phyloP scores from a whole-genome alignment of 768 basidiomycete species.

The Lactarius evosmus region DNA sequence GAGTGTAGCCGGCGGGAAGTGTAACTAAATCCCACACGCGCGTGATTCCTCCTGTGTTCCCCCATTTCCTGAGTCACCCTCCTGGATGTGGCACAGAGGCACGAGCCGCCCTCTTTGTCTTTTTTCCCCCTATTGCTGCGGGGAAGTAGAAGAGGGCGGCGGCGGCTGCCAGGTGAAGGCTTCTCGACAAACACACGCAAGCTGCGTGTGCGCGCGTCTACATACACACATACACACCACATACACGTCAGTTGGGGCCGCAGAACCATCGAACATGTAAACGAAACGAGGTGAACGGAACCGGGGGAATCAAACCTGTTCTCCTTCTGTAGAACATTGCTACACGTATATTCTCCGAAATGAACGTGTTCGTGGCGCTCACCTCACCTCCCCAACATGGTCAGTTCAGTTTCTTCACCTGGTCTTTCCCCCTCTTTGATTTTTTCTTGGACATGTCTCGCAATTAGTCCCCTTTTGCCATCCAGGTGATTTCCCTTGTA shows the following conservation, averaged over 20 bases:
- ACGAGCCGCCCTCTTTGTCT: not conserved
- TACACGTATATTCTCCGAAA: not conserved
- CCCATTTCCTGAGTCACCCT: not conserved
- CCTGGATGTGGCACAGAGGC: not conserved
- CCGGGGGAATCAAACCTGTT: not conserved
- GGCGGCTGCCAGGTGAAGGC: not conserved
- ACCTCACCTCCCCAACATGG: not conserved
- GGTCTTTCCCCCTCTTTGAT: not conserved
- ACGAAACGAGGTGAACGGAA: not conserved
- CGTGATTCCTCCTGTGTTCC: not conserved
- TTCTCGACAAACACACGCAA: not conserved
- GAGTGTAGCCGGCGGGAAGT: not conserved
- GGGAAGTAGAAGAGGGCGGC: not conserved
- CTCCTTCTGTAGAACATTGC: not conserved
- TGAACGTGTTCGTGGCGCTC: too few relatives aligned
- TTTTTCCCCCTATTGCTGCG: not conserved
- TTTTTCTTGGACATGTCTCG: not conserved
- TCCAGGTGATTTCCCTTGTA: not conserved
- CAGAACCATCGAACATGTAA: not conserved
- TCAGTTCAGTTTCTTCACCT: not conserved
- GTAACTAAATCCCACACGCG: constrained; percentile 1
- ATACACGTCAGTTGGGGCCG: not conserved
- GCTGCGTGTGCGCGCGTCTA: not conserved
- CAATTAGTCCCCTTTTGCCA: not conserved
- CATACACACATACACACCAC: not conserved